Percentiles rank a stretch among this genome's conserved stretches.
These are phyloP conservation scores for Phytophthora lateralis DNA, from an alignment of 352 stramenopile genomes.

Conservation along the genomic window DNA sequence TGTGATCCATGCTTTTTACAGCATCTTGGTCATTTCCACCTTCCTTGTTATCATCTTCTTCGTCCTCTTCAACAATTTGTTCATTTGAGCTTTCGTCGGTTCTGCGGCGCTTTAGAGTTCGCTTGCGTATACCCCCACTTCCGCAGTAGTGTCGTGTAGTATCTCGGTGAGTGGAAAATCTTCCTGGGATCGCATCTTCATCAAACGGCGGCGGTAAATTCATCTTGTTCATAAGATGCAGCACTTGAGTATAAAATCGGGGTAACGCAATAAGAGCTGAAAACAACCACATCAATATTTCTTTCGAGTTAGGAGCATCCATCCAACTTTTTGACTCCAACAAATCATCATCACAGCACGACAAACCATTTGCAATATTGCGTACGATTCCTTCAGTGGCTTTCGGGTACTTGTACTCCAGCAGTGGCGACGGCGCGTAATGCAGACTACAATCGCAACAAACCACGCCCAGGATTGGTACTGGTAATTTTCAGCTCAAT, in stretches of 20 bases:
- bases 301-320: slow-evolving; percentile 4
- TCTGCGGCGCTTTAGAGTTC: slow-evolving; percentile 30
- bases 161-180: slow-evolving; percentile 49
- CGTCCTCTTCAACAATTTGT: slow-evolving; percentile 47
- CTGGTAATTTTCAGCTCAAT: no score
- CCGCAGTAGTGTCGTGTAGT: slow-evolving; percentile 1
- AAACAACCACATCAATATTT: background rate
- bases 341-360: background rate
- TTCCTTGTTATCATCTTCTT: slow-evolving; percentile 37
- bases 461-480: background rate
- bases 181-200: slow-evolving; percentile 62
- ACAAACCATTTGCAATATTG: slow-evolving; percentile 89
- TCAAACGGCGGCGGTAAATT: slow-evolving; percentile 87
- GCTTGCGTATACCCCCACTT: background rate
- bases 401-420: slow-evolving; percentile 90
- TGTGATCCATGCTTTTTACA: background rate
- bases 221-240: slow-evolving; percentile 94
- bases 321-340: background rate
- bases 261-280: slow-evolving; percentile 85
- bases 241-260: slow-evolving; percentile 90
- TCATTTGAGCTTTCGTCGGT: slow-evolving; percentile 9
- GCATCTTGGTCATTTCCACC: slow-evolving; percentile 17
- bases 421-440: slow-evolving; percentile 79
- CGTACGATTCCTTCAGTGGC: slow-evolving; percentile 74
- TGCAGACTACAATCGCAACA: slow-evolving; percentile 60